Evolutionary conservation across 257 asterid species (phyloP).

Genomic region (Nemophila menziesii): DNA sequence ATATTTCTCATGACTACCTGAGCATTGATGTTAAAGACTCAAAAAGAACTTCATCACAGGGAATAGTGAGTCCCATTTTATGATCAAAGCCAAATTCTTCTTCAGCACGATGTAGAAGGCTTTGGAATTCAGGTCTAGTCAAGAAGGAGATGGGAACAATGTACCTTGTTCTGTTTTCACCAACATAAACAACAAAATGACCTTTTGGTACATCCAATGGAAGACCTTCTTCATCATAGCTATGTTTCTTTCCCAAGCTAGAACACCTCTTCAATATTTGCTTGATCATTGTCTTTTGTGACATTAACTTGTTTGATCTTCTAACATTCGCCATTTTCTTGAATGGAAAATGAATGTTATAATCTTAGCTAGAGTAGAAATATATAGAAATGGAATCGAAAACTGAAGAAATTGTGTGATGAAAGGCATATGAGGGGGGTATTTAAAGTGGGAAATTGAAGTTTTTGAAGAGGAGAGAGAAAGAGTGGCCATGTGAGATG

Average conservation of each 20-base stretch:
- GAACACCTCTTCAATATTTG: constrained; percentile 36
- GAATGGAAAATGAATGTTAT: background rate
- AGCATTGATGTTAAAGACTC: constrained; percentile 23
- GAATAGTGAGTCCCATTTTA: constrained; percentile 25
- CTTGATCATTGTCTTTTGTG: constrained; percentile 30
- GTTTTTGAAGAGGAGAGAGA: background rate
- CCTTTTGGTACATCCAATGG: constrained; percentile 29
- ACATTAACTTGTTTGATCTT: constrained; percentile 24
- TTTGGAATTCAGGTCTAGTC: constrained; percentile 15
- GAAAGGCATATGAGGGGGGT: constrained; percentile 13
- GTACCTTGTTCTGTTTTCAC: constrained; percentile 22
- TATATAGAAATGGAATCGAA: constrained; percentile 7
- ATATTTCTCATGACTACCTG: constrained; percentile 9
- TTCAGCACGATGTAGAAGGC: constrained; percentile 22
- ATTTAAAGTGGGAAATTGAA: constrained; percentile 1
- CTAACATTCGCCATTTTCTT: constrained; percentile 34
- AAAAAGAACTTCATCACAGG: constrained; percentile 22
- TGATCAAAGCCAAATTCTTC: constrained; percentile 10
- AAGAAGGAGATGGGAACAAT: constrained; percentile 24
- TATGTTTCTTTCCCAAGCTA: constrained; percentile 30
- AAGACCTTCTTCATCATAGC: constrained; percentile 24
- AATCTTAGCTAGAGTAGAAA: too few relatives aligned
- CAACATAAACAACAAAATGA: constrained; percentile 28
- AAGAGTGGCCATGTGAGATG: constrained; percentile 36
- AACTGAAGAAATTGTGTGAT: constrained; percentile 11